Percentiles rank a stretch among this genome's conserved stretches.
phyloP scores from a whole-genome alignment of 2,329 filamentous ascomycete genomes.

The Sclerotinia sclerotiorum region DNA sequence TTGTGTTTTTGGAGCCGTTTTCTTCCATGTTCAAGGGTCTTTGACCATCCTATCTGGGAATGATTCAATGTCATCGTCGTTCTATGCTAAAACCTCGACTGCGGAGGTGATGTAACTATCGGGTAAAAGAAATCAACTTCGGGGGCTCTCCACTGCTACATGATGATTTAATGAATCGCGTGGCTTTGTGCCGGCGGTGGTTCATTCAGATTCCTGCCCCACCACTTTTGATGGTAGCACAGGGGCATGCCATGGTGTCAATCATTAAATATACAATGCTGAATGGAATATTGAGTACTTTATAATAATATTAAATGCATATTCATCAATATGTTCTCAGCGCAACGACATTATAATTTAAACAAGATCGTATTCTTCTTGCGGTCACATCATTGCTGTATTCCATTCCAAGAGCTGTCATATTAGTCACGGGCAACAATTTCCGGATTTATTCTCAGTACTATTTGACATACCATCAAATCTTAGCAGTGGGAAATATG shows the following conservation, averaged over 20 bases:
- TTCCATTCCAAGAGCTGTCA: too few species aligned
- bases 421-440: constrained; percentile 39
- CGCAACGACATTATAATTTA: too few species aligned
- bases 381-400: too few species aligned
- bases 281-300: too few species aligned
- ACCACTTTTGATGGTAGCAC: constrained; percentile 19
- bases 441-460: constrained; percentile 66
- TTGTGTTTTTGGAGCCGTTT: too few species aligned
- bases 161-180: background rate
- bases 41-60: too few species aligned
- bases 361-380: too few species aligned
- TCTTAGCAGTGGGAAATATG: constrained; percentile 73
- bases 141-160: background rate
- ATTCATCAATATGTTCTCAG: too few species aligned
- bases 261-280: background rate
- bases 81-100: background rate
- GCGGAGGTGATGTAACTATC: background rate
- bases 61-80: too few species aligned
- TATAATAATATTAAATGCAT: too few species aligned
- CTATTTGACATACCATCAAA: constrained; percentile 59
- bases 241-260: background rate
- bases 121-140: background rate
- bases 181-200: constrained; percentile 6
- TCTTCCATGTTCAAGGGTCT: too few species aligned
- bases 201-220: constrained; percentile 20